phyloP scores from a whole-genome alignment of 1,139 yeast species.

The Yamadazyma oceani region DNA sequence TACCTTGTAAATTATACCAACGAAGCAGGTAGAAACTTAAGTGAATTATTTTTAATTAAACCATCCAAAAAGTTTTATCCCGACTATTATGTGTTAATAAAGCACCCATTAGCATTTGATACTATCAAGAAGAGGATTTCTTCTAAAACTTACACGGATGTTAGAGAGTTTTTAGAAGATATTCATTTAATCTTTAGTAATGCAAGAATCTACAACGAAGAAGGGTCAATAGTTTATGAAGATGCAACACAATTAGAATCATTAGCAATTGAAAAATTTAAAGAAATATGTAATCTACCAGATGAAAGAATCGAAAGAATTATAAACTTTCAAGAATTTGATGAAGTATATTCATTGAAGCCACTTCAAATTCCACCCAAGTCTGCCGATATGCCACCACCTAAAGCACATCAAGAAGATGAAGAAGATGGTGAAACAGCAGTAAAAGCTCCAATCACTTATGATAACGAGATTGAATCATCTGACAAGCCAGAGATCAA shows the following conservation, averaged over 20 bases:
- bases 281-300: conserved; percentile 24
- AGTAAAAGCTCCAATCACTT: not conserved
- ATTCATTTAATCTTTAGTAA: conserved; percentile 76
- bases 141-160: conserved; percentile 48
- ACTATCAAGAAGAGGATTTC: conserved; percentile 61
- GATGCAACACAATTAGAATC: conserved; percentile 73
- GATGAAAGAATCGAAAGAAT: conserved; percentile 30
- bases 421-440: not conserved
- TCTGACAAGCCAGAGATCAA: not conserved
- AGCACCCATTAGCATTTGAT: conserved; percentile 79
- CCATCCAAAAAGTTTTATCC: conserved; percentile 80
- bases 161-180: conserved; percentile 68
- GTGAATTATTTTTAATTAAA: conserved; percentile 63
- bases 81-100: conserved; percentile 79
- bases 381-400: not conserved
- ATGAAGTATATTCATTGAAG: conserved; percentile 43
- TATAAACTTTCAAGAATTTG: conserved; percentile 52
- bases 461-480: not conserved
- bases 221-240: conserved; percentile 77
- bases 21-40: conserved; percentile 42
- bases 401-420: too few relatives aligned
- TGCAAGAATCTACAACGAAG: conserved; percentile 87
- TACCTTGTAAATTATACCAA: conserved; percentile 43
- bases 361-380: conserved; percentile 23
- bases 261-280: conserved; percentile 36